Base-by-base conservation (phyloP, 2,329 filamentous ascomycete genomes). In the Aspergillus sergii region DNA sequence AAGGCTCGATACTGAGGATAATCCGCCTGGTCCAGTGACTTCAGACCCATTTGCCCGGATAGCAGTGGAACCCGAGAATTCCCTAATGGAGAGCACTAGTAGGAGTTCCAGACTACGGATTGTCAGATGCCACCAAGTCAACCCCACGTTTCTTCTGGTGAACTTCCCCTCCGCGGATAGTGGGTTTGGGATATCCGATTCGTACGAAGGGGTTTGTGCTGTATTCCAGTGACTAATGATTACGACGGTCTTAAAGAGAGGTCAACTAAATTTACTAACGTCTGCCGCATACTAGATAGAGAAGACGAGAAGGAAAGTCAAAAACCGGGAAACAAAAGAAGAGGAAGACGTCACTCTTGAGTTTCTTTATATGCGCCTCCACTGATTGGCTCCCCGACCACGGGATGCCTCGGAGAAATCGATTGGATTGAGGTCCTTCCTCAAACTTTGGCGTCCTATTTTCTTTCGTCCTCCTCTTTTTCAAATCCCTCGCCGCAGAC, bases 371-470 rank as follows among this genome's bases (percentile, higher is more conserved):
- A 66, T 69, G 62, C 53, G 45, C 55, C 50, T 36, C 12, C 28
- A 39, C 46, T 69, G 67, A 69, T 69, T 69, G 67, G 67, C 53
- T 45, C 46, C 7, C 51, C 43, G 39, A 43, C 63, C 54, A 63
- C 66, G 68, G 68, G 64, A 64, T 43, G 58, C 65, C 36, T 63
- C 66, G 68, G 68, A 63, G 61, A 54, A 58, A 30, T 19, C 26
- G 26, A 28, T 30, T 28, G 23, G 14, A 50, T 23, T 48, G 21
- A 19, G 30, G 30, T 26, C 7, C 9, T 8, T 8, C 12, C 46
- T 64, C 51, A 9, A 41, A 21, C 6, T 55, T 43, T 45, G 45
- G 30, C 28, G 14, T 28, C 66, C 32, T 55, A 51, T 54, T 60
- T 65, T 59, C 48, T 23, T 50, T 28, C 51, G 16, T 30, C 48